Evolutionary conservation across 2,329 filamentous ascomycete genomes (phyloP).

Genomic region (Paraconiothyrium brasiliense): DNA sequence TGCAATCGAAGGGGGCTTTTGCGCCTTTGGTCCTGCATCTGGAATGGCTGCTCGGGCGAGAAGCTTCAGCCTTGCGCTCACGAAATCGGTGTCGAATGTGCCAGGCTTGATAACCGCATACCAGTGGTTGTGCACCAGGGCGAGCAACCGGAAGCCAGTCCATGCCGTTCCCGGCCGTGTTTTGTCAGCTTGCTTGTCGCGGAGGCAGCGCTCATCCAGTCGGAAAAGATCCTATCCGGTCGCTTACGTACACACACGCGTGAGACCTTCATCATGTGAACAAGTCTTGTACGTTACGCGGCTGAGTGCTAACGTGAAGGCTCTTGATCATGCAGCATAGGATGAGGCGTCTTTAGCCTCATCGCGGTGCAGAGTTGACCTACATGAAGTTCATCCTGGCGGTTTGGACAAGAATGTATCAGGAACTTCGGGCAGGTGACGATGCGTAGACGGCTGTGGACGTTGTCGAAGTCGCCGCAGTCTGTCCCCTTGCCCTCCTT

Average conservation of each 20-base stretch:
- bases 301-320: conserved; percentile 23
- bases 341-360: no score
- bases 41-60: neutral
- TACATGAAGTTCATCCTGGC: conserved; percentile 27
- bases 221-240: no score
- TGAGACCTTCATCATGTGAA: conserved; percentile 10
- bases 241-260: no score
- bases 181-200: neutral
- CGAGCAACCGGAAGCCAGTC: neutral
- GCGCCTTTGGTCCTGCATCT: neutral
- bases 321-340: neutral
- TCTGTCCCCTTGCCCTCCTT: conserved; percentile 31
- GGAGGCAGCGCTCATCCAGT: no score
- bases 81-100: neutral
- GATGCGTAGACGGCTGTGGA: conserved; percentile 14
- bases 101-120: neutral
- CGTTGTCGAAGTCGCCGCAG: conserved; percentile 31
- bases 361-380: conserved; percentile 25
- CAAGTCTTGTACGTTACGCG: conserved; percentile 23
- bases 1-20: neutral
- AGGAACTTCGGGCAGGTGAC: conserved; percentile 31
- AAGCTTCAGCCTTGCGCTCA: neutral
- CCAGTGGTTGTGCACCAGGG: no score
- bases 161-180: neutral
- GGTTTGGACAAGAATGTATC: conserved; percentile 30